These are phyloP conservation scores for Physcia stellaris DNA, from an alignment of 495 filamentous ascomycete species.

Conservation along the genomic window DNA sequence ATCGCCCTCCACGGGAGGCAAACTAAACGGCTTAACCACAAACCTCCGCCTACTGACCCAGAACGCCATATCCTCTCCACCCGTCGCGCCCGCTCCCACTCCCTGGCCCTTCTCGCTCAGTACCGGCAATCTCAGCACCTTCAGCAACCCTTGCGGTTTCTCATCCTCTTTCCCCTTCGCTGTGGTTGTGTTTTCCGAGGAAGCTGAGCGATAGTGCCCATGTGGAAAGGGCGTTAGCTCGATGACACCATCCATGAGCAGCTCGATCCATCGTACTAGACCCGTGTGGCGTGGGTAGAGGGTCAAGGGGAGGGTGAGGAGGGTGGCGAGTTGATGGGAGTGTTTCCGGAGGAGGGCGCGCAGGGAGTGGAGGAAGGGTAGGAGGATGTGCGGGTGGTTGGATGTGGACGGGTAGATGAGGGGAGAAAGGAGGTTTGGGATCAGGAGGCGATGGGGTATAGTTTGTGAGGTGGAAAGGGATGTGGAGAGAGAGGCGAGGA, in stretches of 20 bases:
- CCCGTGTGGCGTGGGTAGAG: conserved; percentile 69
- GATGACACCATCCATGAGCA: conserved; percentile 72
- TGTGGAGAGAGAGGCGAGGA: conserved; percentile 45
- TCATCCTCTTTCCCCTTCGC: conserved; percentile 48
- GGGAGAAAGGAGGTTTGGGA: conserved; percentile 75
- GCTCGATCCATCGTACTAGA: conserved; percentile 76
- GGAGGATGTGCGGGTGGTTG: conserved; percentile 51
- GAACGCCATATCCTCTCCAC: conserved; percentile 80
- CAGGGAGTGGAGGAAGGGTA: conserved; percentile 75
- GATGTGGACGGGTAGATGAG: conserved; percentile 59
- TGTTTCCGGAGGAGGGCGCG: conserved; percentile 59
- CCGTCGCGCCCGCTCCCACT: conserved; percentile 41
- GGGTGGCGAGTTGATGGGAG: conserved; percentile 49
- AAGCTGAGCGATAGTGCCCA: no score
- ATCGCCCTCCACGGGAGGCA: conserved; percentile 80
- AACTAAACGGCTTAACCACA: conserved; percentile 73
- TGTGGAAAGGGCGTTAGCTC: conserved; percentile 80
- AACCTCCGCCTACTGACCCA: conserved; percentile 72
- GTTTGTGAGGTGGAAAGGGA: conserved; percentile 44
- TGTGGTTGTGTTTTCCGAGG: conserved; percentile 35
- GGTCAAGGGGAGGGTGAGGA: conserved; percentile 67
- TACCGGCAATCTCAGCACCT: conserved; percentile 67
- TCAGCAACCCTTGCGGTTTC: conserved; percentile 72
- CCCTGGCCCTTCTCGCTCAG: conserved; percentile 79
- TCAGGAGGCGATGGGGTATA: conserved; percentile 65